Conservation (phyloP, 495 filamentous ascomycete species). For the Annulohypoxylon nitens region DNA sequence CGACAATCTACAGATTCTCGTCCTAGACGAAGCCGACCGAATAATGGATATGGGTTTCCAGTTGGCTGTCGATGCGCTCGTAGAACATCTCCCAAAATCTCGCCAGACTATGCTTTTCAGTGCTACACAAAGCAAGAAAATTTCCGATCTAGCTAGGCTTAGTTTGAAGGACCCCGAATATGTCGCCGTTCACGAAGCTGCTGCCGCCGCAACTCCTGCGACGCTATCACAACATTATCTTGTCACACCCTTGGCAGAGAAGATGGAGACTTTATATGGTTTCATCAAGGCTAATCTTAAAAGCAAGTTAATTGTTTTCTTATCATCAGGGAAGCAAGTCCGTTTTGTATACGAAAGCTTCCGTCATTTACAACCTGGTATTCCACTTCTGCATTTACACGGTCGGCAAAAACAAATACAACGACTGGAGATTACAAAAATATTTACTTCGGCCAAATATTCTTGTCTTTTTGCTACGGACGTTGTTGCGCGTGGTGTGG, state of each 20-base stretch:
- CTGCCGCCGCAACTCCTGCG: constrained; percentile 82
- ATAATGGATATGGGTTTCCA: constrained; percentile 99
- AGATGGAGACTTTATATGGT: constrained; percentile 90
- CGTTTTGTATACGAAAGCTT: constrained; percentile 95
- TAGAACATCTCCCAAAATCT: constrained; percentile 88
- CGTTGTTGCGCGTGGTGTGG: constrained; percentile 90
- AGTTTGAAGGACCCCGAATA: constrained; percentile 94
- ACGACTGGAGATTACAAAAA: constrained; percentile 84
- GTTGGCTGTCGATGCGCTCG: constrained; percentile 87
- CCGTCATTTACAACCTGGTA: constrained; percentile 92
- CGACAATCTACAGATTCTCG: constrained; percentile 90
- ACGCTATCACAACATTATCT: constrained; percentile 93
- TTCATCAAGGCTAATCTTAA: constrained; percentile 92
- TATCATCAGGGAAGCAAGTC: constrained; percentile 96
- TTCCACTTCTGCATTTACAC: constrained; percentile 94
- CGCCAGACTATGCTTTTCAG: constrained; percentile 96
- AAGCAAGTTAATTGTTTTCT: constrained; percentile 91
- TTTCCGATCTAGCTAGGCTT: constrained; percentile 90
- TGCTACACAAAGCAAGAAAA: constrained; percentile 94
- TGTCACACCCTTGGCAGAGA: constrained; percentile 83
- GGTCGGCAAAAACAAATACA: constrained; percentile 93
- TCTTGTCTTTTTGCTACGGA: constrained; percentile 95
- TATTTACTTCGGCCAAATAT: constrained; percentile 81
- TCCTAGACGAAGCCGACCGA: constrained; percentile 95
- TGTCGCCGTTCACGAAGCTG: constrained; percentile 89